Base-by-base conservation (phyloP, 106 monocot genomes). In the Platanthera zijinensis region DNA sequence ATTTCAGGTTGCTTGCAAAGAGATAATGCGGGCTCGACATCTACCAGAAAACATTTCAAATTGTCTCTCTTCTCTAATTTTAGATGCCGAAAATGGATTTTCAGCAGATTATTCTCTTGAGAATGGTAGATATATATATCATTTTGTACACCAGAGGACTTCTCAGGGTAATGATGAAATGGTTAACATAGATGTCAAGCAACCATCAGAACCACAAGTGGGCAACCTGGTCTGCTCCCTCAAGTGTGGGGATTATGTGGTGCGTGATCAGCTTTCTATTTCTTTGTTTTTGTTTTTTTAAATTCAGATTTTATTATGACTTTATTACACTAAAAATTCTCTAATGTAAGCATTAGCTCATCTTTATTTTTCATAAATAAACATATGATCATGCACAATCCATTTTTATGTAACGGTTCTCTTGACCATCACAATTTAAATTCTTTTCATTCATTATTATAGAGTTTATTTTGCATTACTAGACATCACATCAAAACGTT, bases 161-260 rank as follows among this genome's bases (percentile, higher is more conserved):
- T 63, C 70, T 18, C 64, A 4, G 8, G 10, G 19, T 79, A 74
- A 74, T 53, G 50, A 32, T 72, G 81, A 78, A 74, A 61, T 25
- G 12, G 9, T 48, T 62, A 76, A 5, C 39, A 12, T 39, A 10
- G 77, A 83, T 52, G 57, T 77, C 72, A 17, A 61, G 52, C 76
- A 85, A 69, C 7, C 17, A 52, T 39, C 75, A 18, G 78, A 57
- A 78, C 19, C 59, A 51, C 30, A 59, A 71, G 9, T 10, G n/a
- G 74, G 80, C 52, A 85, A 39, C 49, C 32, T 83, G 3, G 86
- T 81, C 48, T 88, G 87, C 79, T 75, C 80, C 49, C 86, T 99
- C 72, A 86, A 73, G 79, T 89, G 83, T 78, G 94, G 97, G 13
- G 94, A 99, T 79, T 86, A 82, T 91, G 97, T 99, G 91, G 94